Evolutionary conservation across 371 early-diverging fungal genomes (phyloP).

Genomic region (Mortierella sp.): DNA sequence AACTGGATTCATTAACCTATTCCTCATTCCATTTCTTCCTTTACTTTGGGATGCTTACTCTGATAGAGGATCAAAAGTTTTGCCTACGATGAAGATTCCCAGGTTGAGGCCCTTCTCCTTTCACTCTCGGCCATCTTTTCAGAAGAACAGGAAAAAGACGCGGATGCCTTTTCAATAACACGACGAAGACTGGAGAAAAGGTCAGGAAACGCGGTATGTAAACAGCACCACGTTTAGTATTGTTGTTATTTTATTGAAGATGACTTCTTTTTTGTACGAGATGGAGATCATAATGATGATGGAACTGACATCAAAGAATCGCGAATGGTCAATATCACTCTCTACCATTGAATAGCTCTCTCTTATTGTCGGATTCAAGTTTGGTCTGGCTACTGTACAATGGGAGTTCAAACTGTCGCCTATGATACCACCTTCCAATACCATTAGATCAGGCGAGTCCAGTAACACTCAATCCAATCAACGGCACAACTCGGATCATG

Average conservation of each 20-base stretch:
- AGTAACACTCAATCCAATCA: not conserved
- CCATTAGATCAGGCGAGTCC: too few relatives aligned
- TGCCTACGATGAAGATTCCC: constrained; percentile 46
- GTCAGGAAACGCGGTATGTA: not conserved
- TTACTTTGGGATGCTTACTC: not conserved
- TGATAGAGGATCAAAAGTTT: constrained; percentile 44
- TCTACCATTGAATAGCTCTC: constrained; percentile 9
- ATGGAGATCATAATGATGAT: too few relatives aligned
- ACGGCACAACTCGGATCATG: not conserved
- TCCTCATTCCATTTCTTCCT: not conserved
- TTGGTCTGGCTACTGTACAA: constrained; percentile 34
- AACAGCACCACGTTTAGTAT: not conserved
- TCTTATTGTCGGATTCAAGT: constrained; percentile 31
- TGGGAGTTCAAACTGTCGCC: constrained; percentile 49
- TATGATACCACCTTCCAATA: constrained; percentile 4
- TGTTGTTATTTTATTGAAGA: not conserved
- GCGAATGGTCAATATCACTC: too few relatives aligned
- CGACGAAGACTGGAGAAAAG: not conserved
- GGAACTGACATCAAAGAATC: too few relatives aligned
- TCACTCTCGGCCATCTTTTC: constrained; percentile 33
- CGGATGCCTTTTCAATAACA: too few relatives aligned
- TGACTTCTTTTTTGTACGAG: too few relatives aligned
- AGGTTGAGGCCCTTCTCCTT: constrained; percentile 36
- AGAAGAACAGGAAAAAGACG: not conserved
- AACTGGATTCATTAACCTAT: not conserved